Evolutionary conservation across 1,284 basidiomycete species (phyloP), one percentile per base, ranked within the genome.

Genomic region (Thelephora terrestris): DNA sequence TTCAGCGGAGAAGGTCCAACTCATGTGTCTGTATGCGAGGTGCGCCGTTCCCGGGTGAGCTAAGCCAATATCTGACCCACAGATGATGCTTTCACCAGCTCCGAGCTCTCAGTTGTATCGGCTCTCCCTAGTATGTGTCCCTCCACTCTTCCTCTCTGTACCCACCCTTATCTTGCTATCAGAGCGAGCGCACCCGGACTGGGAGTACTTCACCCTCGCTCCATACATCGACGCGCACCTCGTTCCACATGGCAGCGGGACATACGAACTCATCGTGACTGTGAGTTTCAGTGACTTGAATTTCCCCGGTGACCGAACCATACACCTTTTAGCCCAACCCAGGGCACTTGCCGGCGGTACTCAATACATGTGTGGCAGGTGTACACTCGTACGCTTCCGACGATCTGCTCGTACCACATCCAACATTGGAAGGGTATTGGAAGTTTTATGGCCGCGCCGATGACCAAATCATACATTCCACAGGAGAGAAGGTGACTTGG

Each of bases 401-500:
- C 16, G 73, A 75, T 52, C 52, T 75, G 16, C 59, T 69, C 18
- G 49, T 59, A 2, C 67, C 64, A 9, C 73, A 75, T 53, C 69
- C 71, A 7, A 64, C 62, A 0, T 68, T 66, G 44, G 52, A 58
- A 10, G 65, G 64, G 18, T 59, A 61, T 9, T 75, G 68, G 67
- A 65, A 64, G 49, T 58, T 73, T 46, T 61, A 59, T 32, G 72
- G 71, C 4, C 61, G 72, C 7, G 54, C 57, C 3, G 71, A 74
- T 47, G 71, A 73, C 50, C 71, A 71, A 48, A 70, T 74, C 23
- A 67, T 72, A 47, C 67, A 68, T 47, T 61, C 58, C 7, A 71
- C 64, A 17, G 72, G 71, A 10, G 71, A 74, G 53, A 74, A 74
- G 61, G 68, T 69, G 7, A 50, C 47, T 23, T 40, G 39, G 10